phyloP scores from a whole-genome alignment of 2,329 filamentous ascomycete genomes.

The Tolypocladium tropicale region DNA sequence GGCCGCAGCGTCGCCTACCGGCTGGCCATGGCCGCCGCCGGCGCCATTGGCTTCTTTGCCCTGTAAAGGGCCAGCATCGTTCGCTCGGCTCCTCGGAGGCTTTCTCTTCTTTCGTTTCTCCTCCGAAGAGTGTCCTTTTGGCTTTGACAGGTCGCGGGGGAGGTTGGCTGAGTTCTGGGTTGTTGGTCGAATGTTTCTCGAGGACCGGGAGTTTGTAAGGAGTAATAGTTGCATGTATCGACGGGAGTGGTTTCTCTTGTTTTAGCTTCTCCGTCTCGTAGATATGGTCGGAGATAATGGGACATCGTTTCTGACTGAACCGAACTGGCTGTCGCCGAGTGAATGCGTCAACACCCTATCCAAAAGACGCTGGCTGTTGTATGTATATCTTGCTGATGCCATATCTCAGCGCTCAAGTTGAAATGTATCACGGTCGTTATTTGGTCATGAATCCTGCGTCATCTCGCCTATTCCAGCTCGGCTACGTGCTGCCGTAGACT shows the following conservation, averaged over 20 bases:
- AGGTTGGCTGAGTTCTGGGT: not conserved
- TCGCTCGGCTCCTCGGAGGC: no score
- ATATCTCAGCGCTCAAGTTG: not conserved
- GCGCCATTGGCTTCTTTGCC: conserved; percentile 16
- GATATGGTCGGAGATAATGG: not conserved
- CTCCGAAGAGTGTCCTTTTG: not conserved
- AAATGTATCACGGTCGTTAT: not conserved
- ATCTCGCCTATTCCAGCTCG: not conserved
- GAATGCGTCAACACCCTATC: not conserved
- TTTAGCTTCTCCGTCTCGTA: not conserved
- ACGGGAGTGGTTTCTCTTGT: not conserved
- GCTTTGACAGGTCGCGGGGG: not conserved
- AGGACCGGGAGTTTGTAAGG: not conserved
- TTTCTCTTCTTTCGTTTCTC: not conserved
- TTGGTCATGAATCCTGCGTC: not conserved
- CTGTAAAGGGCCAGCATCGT: conserved; percentile 14
- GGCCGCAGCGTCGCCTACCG: conserved; percentile 9
- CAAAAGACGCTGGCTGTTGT: no score
- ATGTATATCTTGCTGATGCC: no score
- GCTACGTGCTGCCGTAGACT: not conserved
- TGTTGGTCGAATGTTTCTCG: not conserved
- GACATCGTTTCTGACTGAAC: not conserved
- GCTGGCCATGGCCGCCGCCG: conserved; percentile 15
- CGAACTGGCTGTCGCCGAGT: not conserved
- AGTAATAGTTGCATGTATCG: not conserved